Base-by-base conservation (phyloP, 2,329 filamentous ascomycete species). In the Dothideomycetes sp. region DNA sequence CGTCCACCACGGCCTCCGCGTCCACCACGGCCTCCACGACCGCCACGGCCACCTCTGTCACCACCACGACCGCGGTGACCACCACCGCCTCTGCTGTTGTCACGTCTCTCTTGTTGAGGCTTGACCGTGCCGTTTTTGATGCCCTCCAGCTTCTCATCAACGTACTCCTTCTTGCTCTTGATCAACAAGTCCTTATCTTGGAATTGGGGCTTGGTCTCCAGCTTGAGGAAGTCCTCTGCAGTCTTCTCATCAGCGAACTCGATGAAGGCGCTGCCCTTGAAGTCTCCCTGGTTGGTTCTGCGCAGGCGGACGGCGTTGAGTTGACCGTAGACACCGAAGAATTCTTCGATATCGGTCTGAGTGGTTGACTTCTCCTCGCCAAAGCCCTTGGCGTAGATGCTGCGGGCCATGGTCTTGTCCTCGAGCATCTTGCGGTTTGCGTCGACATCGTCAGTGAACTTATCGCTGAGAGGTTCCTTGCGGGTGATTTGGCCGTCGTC, bases 201-300 rank as follows among this genome's bases (percentile, higher is more conserved):
- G 78, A 80, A 98, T 60, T 80, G 76, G 45, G 91, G 91, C 61
- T 82, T 80, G 15, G 84, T 80, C 41, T 94, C 82, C 28, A 86
- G 67, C 11, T 69, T 77, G 46, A 95, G 67, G 65, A 98, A 98
- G 45, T 78, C 78, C 60, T 87, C 73, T 54, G 84, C 80, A 16
- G 77, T 73, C 51, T 93, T 84, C 55, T 87, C 81, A 35, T 76
- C 76, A 47, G 76, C 73, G 62, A 96, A 98, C 63, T 95, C 89
- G 50, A 94, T 85, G 58, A 95, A 96, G 44, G 94, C 85, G 51
- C 86, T 94, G 52, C 89, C 87, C 74, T 98, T 98, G 79, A 96
- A 98, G 38, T 73, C 66, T 54, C 78, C 79, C 34, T 74, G 65
- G 46, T 80, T 68, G 27, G 11, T 8, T 50, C 91, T 86, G 51